Base-by-base conservation (phyloP, 768 basidiomycete species). In the Lentinula sp. region DNA sequence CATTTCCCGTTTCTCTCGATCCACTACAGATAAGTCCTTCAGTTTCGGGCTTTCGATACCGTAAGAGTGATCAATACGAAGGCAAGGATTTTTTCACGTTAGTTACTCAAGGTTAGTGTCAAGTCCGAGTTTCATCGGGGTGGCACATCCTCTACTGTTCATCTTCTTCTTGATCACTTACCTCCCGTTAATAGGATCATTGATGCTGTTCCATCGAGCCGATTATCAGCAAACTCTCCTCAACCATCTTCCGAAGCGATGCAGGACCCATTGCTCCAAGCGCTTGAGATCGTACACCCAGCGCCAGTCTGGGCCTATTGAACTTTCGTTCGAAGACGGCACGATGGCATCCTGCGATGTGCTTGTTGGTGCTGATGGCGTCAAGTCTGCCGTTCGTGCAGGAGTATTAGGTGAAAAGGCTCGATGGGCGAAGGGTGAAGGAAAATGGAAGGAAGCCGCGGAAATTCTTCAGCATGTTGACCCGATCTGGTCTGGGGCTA, bases 181-280 rank as follows among this genome's bases (percentile, higher is more conserved):
- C 11, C n/a, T 31, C 21, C 40, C 21, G n/a, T 35, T 11, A 21
- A 21, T 67, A 85, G 84, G 84, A n/a, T 70, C 72, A 60, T 58
- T 84, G 62, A 74, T 84, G 63, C 70, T 72, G 61, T 76, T 90
- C 63, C 88, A 88, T 70, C 83, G 89, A 15, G 78, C 86, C 23
- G 86, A 88, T 65, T 87, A 89, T 65, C 87, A 89, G 60, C 70
- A 74, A 21, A 80, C 78, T 1, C 76, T 91, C 58, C 75, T 90
- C 8, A 70, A 73, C 45, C 74, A 75, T 60, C 70, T 89, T 32
- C 74, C 81, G 1, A 66, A 76, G 15, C 72, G 76, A 3, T 82
- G 77, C 66, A 75, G 71, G 53, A 75, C 79, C 5, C 74, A 81
- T 60, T 83, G 80, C 57, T 77, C 76, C 13, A 90, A 87, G 69